Evolutionary conservation across 176 grass and related monocot species (phyloP).

Genomic region (Aegilops umbellulata): DNA sequence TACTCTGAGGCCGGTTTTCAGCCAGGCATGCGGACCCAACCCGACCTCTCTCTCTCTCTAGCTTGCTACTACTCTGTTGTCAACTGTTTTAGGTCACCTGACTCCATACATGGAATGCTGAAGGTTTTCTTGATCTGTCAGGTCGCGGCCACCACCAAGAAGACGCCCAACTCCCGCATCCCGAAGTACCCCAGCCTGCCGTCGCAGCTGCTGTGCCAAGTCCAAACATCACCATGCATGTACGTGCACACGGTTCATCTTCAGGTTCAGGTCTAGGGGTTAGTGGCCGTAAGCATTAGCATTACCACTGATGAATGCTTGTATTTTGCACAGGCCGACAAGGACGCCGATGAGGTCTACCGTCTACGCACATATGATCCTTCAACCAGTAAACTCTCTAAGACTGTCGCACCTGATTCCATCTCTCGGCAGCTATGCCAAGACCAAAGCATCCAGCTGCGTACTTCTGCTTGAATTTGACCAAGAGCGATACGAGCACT

Average conservation of each 20-base stretch:
- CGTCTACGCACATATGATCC: conserved; percentile 85
- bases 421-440: conserved; percentile 60
- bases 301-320: not conserved
- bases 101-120: not conserved
- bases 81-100: not conserved
- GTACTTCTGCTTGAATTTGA: conserved; percentile 96
- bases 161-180: conserved; percentile 71
- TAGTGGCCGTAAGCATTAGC: too few relatives aligned
- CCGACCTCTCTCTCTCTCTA: too few relatives aligned
- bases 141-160: conserved; percentile 90
- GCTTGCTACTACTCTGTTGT: not conserved
- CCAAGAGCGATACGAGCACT: conserved; percentile 89
- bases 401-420: not conserved
- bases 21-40: too few relatives aligned
- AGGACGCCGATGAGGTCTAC: conserved; percentile 96
- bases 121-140: conserved; percentile 18
- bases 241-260: conserved; percentile 25
- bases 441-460: conserved; percentile 84
- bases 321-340: conserved; percentile 69
- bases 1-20: too few relatives aligned
- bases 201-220: conserved; percentile 94
- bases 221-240: conserved; percentile 93
- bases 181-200: conserved; percentile 87
- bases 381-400: conserved; percentile 88
- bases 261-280: not conserved